Conservation (phyloP, 257 asterid genomes). For the Paraleonurus japonicus region DNA sequence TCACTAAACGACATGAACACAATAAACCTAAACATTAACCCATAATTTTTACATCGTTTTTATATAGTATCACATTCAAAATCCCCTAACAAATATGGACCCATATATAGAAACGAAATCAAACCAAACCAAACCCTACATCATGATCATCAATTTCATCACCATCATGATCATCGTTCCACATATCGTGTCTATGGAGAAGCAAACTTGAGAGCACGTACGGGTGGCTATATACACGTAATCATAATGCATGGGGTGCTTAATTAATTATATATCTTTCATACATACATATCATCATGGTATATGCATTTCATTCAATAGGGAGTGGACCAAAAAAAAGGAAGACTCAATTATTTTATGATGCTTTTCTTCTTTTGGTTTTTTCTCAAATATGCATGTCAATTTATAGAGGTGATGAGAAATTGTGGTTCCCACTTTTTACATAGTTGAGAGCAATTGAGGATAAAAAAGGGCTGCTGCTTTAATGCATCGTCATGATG, state of each 20-base stretch:
- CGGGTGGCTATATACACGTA: slow-evolving; percentile 39
- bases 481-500: slow-evolving; percentile 53
- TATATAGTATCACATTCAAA: no score
- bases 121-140: slow-evolving; percentile 11
- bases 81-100: not conserved
- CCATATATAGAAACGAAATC: slow-evolving; percentile 3
- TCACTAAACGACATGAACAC: no score
- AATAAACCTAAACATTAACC: no score
- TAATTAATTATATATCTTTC: not conserved
- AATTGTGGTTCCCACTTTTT: slow-evolving; percentile 34
- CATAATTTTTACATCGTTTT: no score
- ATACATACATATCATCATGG: slow-evolving; percentile 23
- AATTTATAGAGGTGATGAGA: not conserved
- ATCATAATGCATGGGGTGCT: slow-evolving; percentile 59
- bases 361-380: not conserved
- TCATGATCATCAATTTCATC: slow-evolving; percentile 13
- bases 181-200: not conserved
- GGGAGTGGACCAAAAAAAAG: not conserved
- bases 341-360: slow-evolving; percentile 22
- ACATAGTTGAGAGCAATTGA: slow-evolving; percentile 29
- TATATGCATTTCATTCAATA: slow-evolving; percentile 14
- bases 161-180: not conserved
- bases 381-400: slow-evolving; percentile 20
- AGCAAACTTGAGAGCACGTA: slow-evolving; percentile 35
- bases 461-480: slow-evolving; percentile 25